Evolutionary conservation across 2,329 filamentous ascomycete species (phyloP).

Genomic region (Microcyclospora tardicrescens): DNA sequence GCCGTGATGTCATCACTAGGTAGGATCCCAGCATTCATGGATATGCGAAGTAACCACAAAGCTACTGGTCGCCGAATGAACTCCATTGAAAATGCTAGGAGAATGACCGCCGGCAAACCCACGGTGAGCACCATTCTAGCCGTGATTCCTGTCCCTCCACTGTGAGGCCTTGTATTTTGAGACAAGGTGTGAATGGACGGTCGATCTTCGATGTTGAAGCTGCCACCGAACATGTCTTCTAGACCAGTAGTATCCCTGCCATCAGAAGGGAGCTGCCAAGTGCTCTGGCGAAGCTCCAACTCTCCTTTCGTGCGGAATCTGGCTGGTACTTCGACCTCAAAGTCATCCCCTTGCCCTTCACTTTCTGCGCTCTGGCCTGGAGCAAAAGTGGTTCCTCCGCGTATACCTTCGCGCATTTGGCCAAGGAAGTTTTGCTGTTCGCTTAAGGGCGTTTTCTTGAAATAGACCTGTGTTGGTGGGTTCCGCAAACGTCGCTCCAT

Average conservation of each 20-base stretch:
- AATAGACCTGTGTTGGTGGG: conserved; percentile 43
- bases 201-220: conserved; percentile 11
- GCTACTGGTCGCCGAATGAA: no score
- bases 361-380: background rate
- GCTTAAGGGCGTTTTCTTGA: conserved; percentile 36
- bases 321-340: conserved; percentile 7
- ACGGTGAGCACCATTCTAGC: no score
- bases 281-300: conserved; percentile 8
- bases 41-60: no score
- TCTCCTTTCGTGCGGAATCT: conserved; percentile 11
- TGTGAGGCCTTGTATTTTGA: no score
- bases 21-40: no score
- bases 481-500: conserved; percentile 51
- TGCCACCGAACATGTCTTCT: conserved; percentile 15
- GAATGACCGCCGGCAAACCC: no score
- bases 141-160: no score
- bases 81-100: no score
- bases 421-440: conserved; percentile 41
- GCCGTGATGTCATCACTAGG: no score
- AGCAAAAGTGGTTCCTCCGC: conserved; percentile 8
- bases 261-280: conserved; percentile 9
- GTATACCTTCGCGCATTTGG: conserved; percentile 20
- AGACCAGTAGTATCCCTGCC: conserved; percentile 9
- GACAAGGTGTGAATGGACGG: background rate
- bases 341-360: conserved; percentile 1